Percentiles rank a stretch among this genome's conserved stretches.
Evolutionary conservation across 1,284 basidiomycete species (phyloP).

Genomic region (Apiotrichum montevideense): DNA sequence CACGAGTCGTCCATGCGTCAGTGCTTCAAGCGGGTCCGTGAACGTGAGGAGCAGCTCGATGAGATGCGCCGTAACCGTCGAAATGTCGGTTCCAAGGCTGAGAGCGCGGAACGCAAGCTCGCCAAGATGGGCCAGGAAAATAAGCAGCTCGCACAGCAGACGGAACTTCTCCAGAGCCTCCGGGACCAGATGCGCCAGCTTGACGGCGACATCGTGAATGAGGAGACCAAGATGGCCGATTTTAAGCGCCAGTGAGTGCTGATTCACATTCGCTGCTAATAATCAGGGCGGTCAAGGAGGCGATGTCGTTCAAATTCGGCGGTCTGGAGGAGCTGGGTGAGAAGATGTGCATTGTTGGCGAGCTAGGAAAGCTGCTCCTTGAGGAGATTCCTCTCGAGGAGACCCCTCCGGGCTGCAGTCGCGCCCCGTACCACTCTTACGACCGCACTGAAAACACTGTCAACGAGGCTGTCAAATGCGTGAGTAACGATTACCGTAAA

Average conservation of each 20-base stretch:
- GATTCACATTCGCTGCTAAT: neutral
- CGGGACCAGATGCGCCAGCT: constrained; percentile 70
- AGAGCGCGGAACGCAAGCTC: constrained; percentile 82
- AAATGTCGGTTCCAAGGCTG: constrained; percentile 64
- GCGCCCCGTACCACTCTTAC: constrained; percentile 62
- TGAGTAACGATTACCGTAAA: constrained; percentile 12
- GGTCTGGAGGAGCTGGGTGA: constrained; percentile 79
- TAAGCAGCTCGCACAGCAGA: constrained; percentile 74
- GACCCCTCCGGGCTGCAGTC: constrained; percentile 72
- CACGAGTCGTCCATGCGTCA: constrained; percentile 68
- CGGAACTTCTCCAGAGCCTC: constrained; percentile 65
- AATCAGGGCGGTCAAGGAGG: constrained; percentile 51
- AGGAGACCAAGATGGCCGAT: constrained; percentile 76
- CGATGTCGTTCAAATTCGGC: constrained; percentile 81
- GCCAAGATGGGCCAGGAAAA: constrained; percentile 86
- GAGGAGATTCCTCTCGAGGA: constrained; percentile 72
- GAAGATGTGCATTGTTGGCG: constrained; percentile 77
- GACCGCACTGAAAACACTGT: constrained; percentile 58
- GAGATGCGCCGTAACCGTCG: constrained; percentile 67
- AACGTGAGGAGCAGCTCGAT: constrained; percentile 76
- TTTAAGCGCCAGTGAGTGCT: constrained; percentile 61
- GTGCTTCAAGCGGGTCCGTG: constrained; percentile 57
- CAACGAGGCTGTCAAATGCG: constrained; percentile 57
- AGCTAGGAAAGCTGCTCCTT: constrained; percentile 71
- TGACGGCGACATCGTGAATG: constrained; percentile 75